Base-by-base conservation (phyloP, 2,329 filamentous ascomycete genomes). In the Harringtonia aguacate region DNA sequence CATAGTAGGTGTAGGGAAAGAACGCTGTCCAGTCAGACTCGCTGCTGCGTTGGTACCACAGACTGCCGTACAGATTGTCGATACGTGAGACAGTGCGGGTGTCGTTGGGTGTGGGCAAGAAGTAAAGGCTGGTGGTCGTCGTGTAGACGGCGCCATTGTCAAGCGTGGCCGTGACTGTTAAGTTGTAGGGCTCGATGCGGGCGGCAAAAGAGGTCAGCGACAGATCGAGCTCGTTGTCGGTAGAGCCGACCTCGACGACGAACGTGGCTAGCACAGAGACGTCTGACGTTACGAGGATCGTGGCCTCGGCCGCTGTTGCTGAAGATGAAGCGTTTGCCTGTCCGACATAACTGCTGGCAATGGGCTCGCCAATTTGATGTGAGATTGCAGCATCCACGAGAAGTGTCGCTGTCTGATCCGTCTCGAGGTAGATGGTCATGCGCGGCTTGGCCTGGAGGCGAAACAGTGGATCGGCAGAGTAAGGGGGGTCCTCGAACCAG, bases 1-100 rank as follows among this genome's bases (percentile, higher is more conserved):
- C 36, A 22, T 40, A 40, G 38, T 40, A 40, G 6, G 38, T 40
- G 12, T 40, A 40, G 6, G 38, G 38, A 24, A 40, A 40, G 14
- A 40, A n/a, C 4, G 17, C 1, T 20, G 22, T 8, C 38, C 38
- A 40, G 38, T 13, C 13, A 3, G 17, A 8, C 3, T 33, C 5
- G 3, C n/a, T 34, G 18, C 29, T 10, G 3, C 38, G 28, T 20
- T 33, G 28, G 7, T n/a, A 12, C 28, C 29, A 34, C 3, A 40
- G 29, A 12, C 38, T 29, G 10, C 38, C 38, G 18, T 40, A 40
- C 3, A 40, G 28, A n/a, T 33, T 40, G 29, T 40, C 38, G 20
- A 40, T 31, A 3, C 38, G 38, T 4, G 38, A 33, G 1, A 40
- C 17, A 10, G 3, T 33, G 9, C 38, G 13, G 10, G 33, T 15